phyloP scores from a whole-genome alignment of 2,329 filamentous ascomycete genomes.

The Fusarium anthophilum region DNA sequence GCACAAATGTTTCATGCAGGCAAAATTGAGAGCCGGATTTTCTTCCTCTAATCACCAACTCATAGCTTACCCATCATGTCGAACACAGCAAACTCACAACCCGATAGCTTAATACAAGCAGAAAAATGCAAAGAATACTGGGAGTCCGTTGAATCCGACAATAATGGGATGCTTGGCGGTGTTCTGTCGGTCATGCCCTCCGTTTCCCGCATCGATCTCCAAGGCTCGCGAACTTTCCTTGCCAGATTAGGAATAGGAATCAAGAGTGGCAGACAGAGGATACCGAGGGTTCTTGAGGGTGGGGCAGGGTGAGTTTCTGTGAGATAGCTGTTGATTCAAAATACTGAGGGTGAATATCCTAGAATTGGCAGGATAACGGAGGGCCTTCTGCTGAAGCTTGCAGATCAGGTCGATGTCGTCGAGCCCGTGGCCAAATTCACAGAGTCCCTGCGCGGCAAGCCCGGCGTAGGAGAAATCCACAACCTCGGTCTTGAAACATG shows the following conservation, averaged over 20 bases:
- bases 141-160: slow-evolving; percentile 55
- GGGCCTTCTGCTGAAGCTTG: slow-evolving; percentile 76
- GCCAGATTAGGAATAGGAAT: slow-evolving; percentile 66
- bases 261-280: slow-evolving; percentile 45
- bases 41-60: neutral
- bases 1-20: neutral
- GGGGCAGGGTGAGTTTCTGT: slow-evolving; percentile 50
- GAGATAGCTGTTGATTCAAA: fast-evolving
- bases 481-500: slow-evolving; percentile 80
- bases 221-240: slow-evolving; percentile 75
- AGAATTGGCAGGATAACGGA: slow-evolving; percentile 86
- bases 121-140: slow-evolving; percentile 57
- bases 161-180: slow-evolving; percentile 84
- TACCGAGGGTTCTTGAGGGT: slow-evolving; percentile 48
- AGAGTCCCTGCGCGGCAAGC: slow-evolving; percentile 62
- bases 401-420: slow-evolving; percentile 80
- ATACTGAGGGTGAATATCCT: fast-evolving
- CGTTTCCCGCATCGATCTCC: slow-evolving; percentile 72
- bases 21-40: neutral
- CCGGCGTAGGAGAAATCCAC: slow-evolving; percentile 71
- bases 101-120: slow-evolving; percentile 49
- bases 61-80: slow-evolving; percentile 1
- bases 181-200: slow-evolving; percentile 77
- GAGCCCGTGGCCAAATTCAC: slow-evolving; percentile 89
- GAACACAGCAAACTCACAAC: neutral